Conservation (phyloP, 257 asterid genomes). For the Solanum paucissectum region DNA sequence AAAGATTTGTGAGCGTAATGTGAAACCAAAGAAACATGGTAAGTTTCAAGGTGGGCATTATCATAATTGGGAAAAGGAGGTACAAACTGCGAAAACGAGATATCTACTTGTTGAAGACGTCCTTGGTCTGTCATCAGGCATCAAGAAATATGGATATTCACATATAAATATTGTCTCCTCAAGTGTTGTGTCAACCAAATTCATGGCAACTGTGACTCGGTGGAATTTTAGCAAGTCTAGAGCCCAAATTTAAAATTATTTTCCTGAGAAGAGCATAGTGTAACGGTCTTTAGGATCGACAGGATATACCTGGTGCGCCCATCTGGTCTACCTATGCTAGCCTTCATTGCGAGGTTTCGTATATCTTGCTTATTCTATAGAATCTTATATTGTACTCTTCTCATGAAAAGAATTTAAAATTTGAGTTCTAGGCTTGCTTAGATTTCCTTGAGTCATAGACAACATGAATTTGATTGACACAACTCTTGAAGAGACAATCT, state of each 20-base stretch:
- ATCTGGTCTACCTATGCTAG: background rate
- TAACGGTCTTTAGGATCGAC: slow-evolving; percentile 1
- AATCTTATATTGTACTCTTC: background rate
- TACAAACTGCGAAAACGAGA: slow-evolving; percentile 32
- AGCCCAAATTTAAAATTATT: background rate
- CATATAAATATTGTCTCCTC: background rate
- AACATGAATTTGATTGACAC: background rate
- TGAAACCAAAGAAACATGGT: background rate
- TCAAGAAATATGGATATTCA: background rate
- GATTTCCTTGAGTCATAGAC: no score
- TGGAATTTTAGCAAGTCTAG: slow-evolving; percentile 11
- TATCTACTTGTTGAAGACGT: slow-evolving; percentile 35
- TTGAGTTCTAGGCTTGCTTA: background rate
- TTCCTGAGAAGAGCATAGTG: background rate
- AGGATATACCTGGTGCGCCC: background rate
- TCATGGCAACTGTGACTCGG: background rate
- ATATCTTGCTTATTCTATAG: no score
- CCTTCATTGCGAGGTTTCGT: background rate
- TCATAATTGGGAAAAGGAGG: slow-evolving; percentile 29
- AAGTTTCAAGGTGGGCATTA: background rate
- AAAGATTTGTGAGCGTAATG: background rate
- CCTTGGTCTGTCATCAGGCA: slow-evolving; percentile 28
- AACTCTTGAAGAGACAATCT: no score
- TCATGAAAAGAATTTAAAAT: no score
- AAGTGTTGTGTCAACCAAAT: slow-evolving; percentile 1